phyloP scores from a whole-genome alignment of 2,329 filamentous ascomycete species.

The Calonectria crousiana region DNA sequence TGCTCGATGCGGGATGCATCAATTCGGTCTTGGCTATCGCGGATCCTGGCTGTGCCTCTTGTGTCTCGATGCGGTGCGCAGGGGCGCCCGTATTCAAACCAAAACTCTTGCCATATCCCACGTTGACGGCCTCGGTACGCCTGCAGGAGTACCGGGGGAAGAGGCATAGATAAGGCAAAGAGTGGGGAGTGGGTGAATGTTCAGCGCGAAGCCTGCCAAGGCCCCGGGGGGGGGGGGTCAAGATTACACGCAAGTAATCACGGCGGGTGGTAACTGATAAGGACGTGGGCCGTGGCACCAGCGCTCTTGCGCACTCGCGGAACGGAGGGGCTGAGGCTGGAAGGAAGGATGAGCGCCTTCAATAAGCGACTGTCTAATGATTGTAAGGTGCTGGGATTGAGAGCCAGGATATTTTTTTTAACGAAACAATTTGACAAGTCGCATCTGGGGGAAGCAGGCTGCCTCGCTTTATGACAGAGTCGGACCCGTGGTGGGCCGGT shows the following conservation, averaged over 20 bases:
- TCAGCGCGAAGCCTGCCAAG: background rate
- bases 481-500: conserved; percentile 15
- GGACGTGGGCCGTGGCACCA: conserved; percentile 11
- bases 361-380: conserved; percentile 14
- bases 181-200: conserved; percentile 13
- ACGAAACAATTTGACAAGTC: conserved; percentile 19
- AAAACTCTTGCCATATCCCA: conserved; percentile 21
- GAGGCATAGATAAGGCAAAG: conserved; percentile 21
- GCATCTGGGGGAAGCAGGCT: conserved; percentile 11
- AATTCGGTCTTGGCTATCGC: conserved; percentile 1
- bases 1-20: background rate
- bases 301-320: background rate
- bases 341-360: conserved; percentile 8
- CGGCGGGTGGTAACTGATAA: conserved; percentile 15
- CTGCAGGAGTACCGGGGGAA: background rate
- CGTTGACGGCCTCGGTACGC: background rate
- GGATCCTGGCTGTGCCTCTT: background rate
- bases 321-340: conserved; percentile 3
- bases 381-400: background rate
- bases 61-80: background rate
- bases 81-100: conserved; percentile 3
- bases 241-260: conserved; percentile 6
- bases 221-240: background rate
- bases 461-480: background rate
- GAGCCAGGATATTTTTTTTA: conserved; percentile 10